Evolutionary conservation across 2,329 filamentous ascomycete species (phyloP).

Genomic region (Metarhizium rileyi): DNA sequence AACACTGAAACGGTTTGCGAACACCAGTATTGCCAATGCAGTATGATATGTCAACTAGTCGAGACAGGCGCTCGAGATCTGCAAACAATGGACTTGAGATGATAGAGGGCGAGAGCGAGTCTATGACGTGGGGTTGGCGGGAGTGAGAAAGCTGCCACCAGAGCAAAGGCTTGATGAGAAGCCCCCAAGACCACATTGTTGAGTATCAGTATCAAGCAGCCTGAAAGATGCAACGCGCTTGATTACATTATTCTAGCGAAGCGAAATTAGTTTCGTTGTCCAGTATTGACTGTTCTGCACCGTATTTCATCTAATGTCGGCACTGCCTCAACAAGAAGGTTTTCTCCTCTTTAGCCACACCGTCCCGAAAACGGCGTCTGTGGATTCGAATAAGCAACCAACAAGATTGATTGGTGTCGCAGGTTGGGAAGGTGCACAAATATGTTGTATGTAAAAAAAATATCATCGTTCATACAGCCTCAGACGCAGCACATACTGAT

Average conservation of each 20-base stretch:
- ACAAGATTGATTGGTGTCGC: neutral
- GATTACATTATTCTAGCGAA: neutral
- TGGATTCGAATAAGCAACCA: neutral
- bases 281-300: neutral
- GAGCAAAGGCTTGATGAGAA: neutral
- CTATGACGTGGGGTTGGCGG: neutral
- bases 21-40: constrained; percentile 84
- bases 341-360: neutral
- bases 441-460: neutral
- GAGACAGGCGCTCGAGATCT: constrained; percentile 77
- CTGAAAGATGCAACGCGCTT: neutral
- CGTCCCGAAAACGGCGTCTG: neutral
- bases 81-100: constrained; percentile 60
- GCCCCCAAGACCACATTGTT: neutral
- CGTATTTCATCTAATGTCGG: neutral
- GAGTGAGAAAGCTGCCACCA: neutral
- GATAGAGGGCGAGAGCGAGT: constrained; percentile 2
- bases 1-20: constrained; percentile 71
- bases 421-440: neutral
- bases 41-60: constrained; percentile 88
- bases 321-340: neutral
- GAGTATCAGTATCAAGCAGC: neutral
- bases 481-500: neutral
- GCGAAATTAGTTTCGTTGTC: neutral
- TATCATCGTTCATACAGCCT: neutral